Evolutionary conservation across 345 rosid species (phyloP).

Genomic region (Erucastrum elatum): DNA sequence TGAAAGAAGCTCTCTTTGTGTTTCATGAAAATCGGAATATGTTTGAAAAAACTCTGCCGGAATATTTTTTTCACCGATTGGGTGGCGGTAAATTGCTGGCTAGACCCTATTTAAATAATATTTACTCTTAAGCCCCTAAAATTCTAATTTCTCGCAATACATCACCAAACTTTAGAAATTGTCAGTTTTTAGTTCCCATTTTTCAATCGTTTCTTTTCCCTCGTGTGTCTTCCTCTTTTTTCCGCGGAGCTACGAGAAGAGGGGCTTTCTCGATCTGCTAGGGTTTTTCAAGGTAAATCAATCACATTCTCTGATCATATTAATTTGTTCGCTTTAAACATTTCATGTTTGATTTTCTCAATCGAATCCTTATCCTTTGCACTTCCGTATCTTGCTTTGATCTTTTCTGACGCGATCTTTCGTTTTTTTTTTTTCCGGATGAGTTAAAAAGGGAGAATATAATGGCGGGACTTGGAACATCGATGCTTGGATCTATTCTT

Average conservation of each 20-base stretch:
- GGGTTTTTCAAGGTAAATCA: constrained; percentile 10
- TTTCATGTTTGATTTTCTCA: not conserved
- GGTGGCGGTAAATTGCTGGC: constrained; percentile 12
- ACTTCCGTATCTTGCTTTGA: not conserved
- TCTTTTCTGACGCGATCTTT: not conserved
- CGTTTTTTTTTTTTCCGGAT: not conserved
- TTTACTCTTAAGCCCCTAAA: too few species aligned
- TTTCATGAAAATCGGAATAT: too few species aligned
- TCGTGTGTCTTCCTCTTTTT: constrained; percentile 8
- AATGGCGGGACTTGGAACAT: constrained; percentile 74
- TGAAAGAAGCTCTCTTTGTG: too few species aligned
- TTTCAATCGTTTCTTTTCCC: too few species aligned
- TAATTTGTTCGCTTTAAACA: not conserved
- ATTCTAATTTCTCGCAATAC: not conserved
- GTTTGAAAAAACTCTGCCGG: too few species aligned
- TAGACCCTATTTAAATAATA: not conserved
- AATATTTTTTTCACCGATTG: too few species aligned
- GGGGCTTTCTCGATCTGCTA: not conserved
- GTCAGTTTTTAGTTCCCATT: not conserved
- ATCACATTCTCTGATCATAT: not conserved
- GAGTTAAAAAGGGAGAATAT: constrained; percentile 19
- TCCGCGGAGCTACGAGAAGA: not conserved
- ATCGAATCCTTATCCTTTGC: not conserved
- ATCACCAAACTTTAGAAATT: constrained; percentile 8
- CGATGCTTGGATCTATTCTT: constrained; percentile 67